These are phyloP conservation scores for Pezicula neosporulosa DNA, from an alignment of 2,329 filamentous ascomycete species.

Conservation along the genomic window DNA sequence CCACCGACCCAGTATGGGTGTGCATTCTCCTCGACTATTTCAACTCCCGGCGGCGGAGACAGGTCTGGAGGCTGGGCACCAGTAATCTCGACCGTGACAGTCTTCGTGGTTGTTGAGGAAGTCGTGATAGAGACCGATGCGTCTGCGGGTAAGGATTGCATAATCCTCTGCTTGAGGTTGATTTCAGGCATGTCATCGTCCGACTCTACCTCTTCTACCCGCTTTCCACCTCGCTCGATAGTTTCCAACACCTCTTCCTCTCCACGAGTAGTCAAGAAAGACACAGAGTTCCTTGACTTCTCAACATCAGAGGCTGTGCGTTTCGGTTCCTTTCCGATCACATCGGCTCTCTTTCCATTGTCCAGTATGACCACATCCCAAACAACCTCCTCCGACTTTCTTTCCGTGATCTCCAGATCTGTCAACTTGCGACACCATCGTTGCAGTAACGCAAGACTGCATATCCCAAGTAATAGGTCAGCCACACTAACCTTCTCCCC, in stretches of 20 bases:
- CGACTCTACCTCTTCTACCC: conserved; percentile 34
- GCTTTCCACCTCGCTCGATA: conserved; percentile 30
- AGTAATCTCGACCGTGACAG: conserved; percentile 60
- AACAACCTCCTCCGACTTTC: conserved; percentile 52
- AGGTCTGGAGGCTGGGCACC: conserved; percentile 48
- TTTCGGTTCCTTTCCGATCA: conserved; percentile 32
- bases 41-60: conserved; percentile 53
- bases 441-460: conserved; percentile 60
- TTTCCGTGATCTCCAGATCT: conserved; percentile 44
- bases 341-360: conserved; percentile 54
- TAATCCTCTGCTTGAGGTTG: conserved; percentile 49
- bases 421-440: conserved; percentile 49
- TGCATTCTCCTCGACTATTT: conserved; percentile 50
- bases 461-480: conserved; percentile 58
- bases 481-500: conserved; percentile 58
- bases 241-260: conserved; percentile 30
- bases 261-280: conserved; percentile 21
- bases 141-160: conserved; percentile 50
- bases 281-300: conserved; percentile 30
- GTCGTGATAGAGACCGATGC: conserved; percentile 59
- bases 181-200: conserved; percentile 38
- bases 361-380: conserved; percentile 66
- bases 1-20: conserved; percentile 15
- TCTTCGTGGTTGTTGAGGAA: conserved; percentile 56
- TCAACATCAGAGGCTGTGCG: conserved; percentile 25